Base-by-base conservation (phyloP, 2,329 filamentous ascomycete species). In the Monilinia polystroma region DNA sequence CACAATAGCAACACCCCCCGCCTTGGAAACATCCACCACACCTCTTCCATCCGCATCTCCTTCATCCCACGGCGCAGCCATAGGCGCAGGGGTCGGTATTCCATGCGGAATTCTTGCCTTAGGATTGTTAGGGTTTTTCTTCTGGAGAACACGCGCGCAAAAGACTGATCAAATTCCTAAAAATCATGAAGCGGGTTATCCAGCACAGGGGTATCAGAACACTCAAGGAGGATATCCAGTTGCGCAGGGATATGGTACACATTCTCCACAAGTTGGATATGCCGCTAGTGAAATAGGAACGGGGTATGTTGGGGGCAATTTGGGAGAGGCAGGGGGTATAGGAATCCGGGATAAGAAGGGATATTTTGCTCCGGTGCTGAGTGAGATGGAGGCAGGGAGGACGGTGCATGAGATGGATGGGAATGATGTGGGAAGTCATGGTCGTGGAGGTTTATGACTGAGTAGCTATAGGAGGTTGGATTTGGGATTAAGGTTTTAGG, bases 371-470 rank as follows among this genome's bases (percentile, higher is more conserved):
- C 29, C 57, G 12, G 26, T 20, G 12, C 26, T 26, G 57, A 59
- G 26, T n/a, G 57, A 59, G 57, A 59, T 59, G 57, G 57, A 59
- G 4, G 20, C 45, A 26, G 26, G 5, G 12, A 49, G 43, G n/a
- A 18, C 29, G 26, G 18, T 49, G 18, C 57, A 59, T 59, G 57
- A 59, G 7, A 49, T 59, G 18, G 57, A 59, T 23, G 57, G 57
- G 7, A 20, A 4, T 47, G 18, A 20, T 47, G 16, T 8, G 20
- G 20, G 20, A 0, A 11, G n/a, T 32, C 20, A 45, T 20, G 18
- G 32, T 35, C 32, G 41, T 11, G 5, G 56, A 20, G 12, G 10
- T 18, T 47, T 11, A 32, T 59, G 26, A 16, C n/a, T 49, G 3
- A 41, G 29, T 26, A 4, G 20, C n/a, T n/a, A n/a, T n/a, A n/a